These are phyloP conservation scores for Leucosporidium yakuticum DNA, from an alignment of 768 basidiomycete species.

Conservation along the genomic window DNA sequence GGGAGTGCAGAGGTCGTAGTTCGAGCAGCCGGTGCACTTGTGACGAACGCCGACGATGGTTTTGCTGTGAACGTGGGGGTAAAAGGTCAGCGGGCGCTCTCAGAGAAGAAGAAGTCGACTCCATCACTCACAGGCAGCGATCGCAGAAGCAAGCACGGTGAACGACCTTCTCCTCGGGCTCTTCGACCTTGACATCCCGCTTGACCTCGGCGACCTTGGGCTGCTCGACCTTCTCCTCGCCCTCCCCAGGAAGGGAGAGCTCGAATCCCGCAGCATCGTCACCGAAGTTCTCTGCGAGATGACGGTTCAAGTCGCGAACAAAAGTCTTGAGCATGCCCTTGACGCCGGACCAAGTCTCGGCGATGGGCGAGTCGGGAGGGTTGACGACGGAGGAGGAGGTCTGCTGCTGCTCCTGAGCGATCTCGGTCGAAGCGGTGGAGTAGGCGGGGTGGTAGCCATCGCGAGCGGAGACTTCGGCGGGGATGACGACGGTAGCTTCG, in stretches of 20 bases:
- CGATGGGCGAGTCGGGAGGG: no score
- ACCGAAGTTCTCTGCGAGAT: conserved; percentile 33
- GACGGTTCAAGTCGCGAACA: conserved; percentile 26
- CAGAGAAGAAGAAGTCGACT: neutral
- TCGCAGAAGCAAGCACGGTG: conserved; percentile 28
- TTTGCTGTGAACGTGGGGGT: conserved; percentile 33
- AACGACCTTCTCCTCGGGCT: neutral
- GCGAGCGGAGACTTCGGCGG: neutral
- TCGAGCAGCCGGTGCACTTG: conserved; percentile 53
- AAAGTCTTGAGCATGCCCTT: conserved; percentile 21
- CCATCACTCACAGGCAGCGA: conserved; percentile 11
- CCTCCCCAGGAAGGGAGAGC: neutral
- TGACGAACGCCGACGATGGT: conserved; percentile 63
- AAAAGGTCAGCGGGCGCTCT: neutral
- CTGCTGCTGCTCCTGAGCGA: neutral
- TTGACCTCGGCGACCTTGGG: neutral
- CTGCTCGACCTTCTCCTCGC: neutral
- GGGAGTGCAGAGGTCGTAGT: conserved; percentile 25
- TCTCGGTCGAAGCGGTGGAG: neutral
- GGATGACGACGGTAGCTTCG: neutral
- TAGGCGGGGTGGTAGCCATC: neutral
- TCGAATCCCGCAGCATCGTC: conserved; percentile 23
- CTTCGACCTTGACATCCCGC: neutral
- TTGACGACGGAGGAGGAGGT: neutral
- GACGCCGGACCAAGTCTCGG: neutral